Base-by-base conservation (phyloP, 2,329 filamentous ascomycete species). In the Leptographium flavum region DNA sequence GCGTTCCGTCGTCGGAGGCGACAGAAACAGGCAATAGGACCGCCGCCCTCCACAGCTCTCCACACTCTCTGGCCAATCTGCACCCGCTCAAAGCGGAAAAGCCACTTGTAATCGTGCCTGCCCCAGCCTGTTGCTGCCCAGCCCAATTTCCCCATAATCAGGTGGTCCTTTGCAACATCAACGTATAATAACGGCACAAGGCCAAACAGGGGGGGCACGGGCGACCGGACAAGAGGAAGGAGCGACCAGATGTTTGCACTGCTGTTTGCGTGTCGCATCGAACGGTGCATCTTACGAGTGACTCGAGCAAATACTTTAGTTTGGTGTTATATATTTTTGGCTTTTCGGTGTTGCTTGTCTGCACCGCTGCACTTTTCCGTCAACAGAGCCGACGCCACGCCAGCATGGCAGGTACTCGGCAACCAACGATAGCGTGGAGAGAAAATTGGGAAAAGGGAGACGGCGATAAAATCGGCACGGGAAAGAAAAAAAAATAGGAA, bases 201-300 rank as follows among this genome's bases (percentile, higher is more conserved):
- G 27, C 27, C 3, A 8, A 28, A 28, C 27, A 28, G 35, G 35
- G 21, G 21, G 19, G 35, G 33, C 17, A 22, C 10, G 22, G 28
- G 6, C 30, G 23, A n/a, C 40, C 40, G 40, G 40, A 42, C 40
- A 42, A 36, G 40, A 42, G 40, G 40, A 42, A 42, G 19, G 40
- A 15, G 13, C 19, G 17, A 21, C 17, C 19, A 19, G 21, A n/a
- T n/a, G n/a, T n/a, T n/a, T n/a, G n/a, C n/a, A n/a, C n/a, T n/a
- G 5, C 27, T 28, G 27, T 28, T 28, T 28, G 27, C 27, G 8
- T 28, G 19, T 11, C 17, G 22, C 17, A 21, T 36, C 33, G 21
- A 13, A 36, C 33, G 33, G 21, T 22, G 10, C 11, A 13, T 36
- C 33, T 21, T 22, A 36, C 33, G 33, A 22, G 33, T n/a, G n/a